These are phyloP conservation scores for Saturnispora zaruensis DNA, from an alignment of 805 yeast genomes.

Conservation along the genomic window DNA sequence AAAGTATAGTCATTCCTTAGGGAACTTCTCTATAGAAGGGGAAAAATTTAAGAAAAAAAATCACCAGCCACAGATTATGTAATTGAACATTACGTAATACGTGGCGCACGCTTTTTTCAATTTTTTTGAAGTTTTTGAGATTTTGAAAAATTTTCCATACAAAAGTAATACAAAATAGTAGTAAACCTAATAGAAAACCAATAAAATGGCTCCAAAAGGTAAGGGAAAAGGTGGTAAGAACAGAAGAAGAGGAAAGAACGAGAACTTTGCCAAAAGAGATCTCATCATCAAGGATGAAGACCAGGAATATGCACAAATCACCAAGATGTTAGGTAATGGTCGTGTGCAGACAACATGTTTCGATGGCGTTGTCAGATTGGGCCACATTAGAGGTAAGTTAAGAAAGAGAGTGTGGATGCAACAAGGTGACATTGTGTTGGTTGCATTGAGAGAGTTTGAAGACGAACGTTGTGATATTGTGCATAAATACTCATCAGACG, in stretches of 20 bases:
- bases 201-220: conserved; percentile 36
- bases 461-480: conserved; percentile 98
- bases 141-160: neutral
- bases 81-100: neutral
- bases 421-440: conserved; percentile 95
- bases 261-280: conserved; percentile 89
- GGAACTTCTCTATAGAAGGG: neutral
- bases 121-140: neutral
- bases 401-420: conserved; percentile 99
- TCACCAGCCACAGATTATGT: neutral
- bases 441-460: conserved; percentile 96
- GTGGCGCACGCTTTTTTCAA: neutral
- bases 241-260: conserved; percentile 99
- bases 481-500: conserved; percentile 93
- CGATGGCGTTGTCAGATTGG: conserved; percentile 89
- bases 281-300: conserved; percentile 87
- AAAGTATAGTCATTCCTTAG: neutral
- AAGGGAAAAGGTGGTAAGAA: conserved; percentile 70
- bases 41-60: too few relatives aligned
- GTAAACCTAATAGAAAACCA: neutral
- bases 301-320: conserved; percentile 97
- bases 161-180: neutral
- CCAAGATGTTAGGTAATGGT: conserved; percentile 97
- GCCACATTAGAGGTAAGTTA: conserved; percentile 96
- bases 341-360: conserved; percentile 93